These are phyloP conservation scores for Pseudonitzschia pungens DNA, from an alignment of 108 stramenopile genomes.

Conservation along the genomic window DNA sequence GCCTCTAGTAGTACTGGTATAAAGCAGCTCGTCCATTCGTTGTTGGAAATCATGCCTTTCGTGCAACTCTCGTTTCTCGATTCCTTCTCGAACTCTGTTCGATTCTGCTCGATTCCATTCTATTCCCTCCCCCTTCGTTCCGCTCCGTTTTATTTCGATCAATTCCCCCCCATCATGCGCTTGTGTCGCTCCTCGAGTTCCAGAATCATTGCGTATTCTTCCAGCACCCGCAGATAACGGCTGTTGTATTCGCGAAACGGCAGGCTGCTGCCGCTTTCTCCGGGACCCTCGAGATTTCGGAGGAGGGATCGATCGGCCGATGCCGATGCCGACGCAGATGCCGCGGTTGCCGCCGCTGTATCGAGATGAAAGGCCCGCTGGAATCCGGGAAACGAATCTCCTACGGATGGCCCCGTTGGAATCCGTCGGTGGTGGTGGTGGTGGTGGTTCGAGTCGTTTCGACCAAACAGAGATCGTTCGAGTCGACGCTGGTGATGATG, in stretches of 20 bases:
- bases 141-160: not conserved
- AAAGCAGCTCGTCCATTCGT: too few species aligned
- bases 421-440: too few species aligned
- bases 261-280: not conserved
- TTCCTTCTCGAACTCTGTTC: too few species aligned
- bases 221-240: not conserved
- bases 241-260: not conserved
- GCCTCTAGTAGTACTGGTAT: too few species aligned
- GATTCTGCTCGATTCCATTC: too few species aligned
- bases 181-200: constrained; percentile 8
- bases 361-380: not conserved
- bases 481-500: not conserved
- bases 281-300: not conserved
- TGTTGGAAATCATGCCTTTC: too few species aligned
- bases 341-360: too few species aligned
- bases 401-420: not conserved
- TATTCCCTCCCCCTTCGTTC: too few species aligned
- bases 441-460: not conserved
- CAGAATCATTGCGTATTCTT: constrained; percentile 6
- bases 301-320: not conserved
- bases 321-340: too few species aligned
- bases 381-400: not conserved
- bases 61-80: too few species aligned
- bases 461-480: not conserved
- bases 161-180: constrained; percentile 4